These are phyloP conservation scores for Fonsecaea monophora DNA, from an alignment of 2,329 filamentous ascomycete genomes.

Conservation along the genomic window DNA sequence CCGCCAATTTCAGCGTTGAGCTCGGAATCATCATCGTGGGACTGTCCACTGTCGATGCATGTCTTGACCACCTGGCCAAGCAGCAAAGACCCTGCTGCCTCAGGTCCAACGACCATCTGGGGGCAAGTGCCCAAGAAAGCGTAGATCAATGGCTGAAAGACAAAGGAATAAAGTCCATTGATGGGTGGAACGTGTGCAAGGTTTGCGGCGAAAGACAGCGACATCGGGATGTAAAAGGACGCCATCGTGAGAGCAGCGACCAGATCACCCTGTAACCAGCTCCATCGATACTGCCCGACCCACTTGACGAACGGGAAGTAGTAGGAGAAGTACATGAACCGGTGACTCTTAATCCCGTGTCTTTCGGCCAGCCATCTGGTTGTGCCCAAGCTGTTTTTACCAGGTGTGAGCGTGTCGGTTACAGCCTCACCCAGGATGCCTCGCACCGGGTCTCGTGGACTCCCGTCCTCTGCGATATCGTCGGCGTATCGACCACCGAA, in stretches of 20 bases:
- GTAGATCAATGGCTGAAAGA: slow-evolving; percentile 90
- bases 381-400: slow-evolving; percentile 63
- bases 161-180: slow-evolving; percentile 91
- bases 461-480: slow-evolving; percentile 35
- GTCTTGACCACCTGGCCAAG: slow-evolving; percentile 84
- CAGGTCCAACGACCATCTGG: slow-evolving; percentile 91
- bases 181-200: slow-evolving; percentile 91
- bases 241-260: slow-evolving; percentile 91
- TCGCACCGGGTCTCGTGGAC: slow-evolving; percentile 42
- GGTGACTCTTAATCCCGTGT: slow-evolving; percentile 75
- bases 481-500: slow-evolving; percentile 39
- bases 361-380: slow-evolving; percentile 74
- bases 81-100: slow-evolving; percentile 89
- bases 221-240: slow-evolving; percentile 99
- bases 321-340: slow-evolving; percentile 87
- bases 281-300: slow-evolving; percentile 84
- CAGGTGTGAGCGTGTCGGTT: slow-evolving; percentile 52
- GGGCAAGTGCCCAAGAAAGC: slow-evolving; percentile 89
- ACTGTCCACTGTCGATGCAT: slow-evolving; percentile 72
- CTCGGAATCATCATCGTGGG: slow-evolving; percentile 69
- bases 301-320: slow-evolving; percentile 92
- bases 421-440: slow-evolving; percentile 52
- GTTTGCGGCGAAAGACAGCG: slow-evolving; percentile 88
- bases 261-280: slow-evolving; percentile 83
- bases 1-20: slow-evolving; percentile 85